phyloP scores from a whole-genome alignment of 345 rosid genomes.

The Conringia planisiliqua region DNA sequence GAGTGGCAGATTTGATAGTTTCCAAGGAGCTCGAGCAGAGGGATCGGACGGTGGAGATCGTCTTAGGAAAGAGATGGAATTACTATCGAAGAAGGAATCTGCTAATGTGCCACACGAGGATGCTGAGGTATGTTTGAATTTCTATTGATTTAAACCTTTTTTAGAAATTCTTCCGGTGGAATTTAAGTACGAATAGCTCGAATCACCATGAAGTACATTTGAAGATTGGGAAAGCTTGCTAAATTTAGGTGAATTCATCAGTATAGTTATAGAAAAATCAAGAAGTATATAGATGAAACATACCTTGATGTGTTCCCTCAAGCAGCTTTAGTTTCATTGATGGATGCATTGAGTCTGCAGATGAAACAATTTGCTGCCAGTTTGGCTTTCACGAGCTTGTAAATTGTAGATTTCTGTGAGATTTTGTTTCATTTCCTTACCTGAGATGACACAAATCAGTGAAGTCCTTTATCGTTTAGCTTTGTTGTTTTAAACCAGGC shows the following conservation, averaged over 20 bases:
- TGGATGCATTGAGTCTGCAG: neutral
- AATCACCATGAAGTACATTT: too few species aligned
- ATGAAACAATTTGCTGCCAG: slow-evolving; percentile 1
- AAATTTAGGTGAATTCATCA: slow-evolving; percentile 16
- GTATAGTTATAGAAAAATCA: neutral
- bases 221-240: too few species aligned
- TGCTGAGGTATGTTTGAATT: slow-evolving; percentile 23
- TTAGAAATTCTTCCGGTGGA: neutral
- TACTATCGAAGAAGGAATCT: slow-evolving; percentile 5
- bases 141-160: neutral
- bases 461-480: neutral
- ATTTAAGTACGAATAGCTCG: neutral
- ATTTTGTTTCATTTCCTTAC: neutral
- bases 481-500: slow-evolving; percentile 23
- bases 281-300: neutral
- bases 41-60: slow-evolving; percentile 27
- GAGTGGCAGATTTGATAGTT: slow-evolving; percentile 9
- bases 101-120: slow-evolving; percentile 11
- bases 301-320: neutral
- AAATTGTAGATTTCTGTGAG: neutral
- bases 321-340: neutral
- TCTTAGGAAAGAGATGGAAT: slow-evolving; percentile 1
- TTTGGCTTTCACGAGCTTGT: neutral
- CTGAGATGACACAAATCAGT: neutral
- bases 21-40: slow-evolving; percentile 8